These are phyloP conservation scores for Incumbomyces delicatus DNA, from an alignment of 2,329 filamentous ascomycete genomes.

Conservation along the genomic window DNA sequence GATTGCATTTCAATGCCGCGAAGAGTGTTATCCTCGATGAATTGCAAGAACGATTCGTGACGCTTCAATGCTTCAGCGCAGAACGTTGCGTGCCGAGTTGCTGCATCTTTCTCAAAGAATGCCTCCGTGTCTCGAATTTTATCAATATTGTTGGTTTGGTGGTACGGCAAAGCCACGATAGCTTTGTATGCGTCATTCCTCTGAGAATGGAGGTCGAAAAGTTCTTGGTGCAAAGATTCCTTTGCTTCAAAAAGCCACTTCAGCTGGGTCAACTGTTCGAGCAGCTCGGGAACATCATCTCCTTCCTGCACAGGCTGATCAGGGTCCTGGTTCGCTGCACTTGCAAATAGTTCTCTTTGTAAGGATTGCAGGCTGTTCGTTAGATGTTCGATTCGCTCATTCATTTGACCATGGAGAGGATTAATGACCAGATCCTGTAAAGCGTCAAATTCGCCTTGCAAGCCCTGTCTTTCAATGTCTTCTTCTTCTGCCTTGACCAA, in stretches of 20 bases:
- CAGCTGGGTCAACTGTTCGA: constrained; percentile 86
- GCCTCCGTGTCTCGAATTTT: constrained; percentile 68
- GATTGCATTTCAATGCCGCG: constrained; percentile 85
- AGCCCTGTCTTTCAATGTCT: constrained; percentile 58
- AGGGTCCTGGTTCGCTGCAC: constrained; percentile 57
- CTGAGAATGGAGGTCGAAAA: constrained; percentile 75
- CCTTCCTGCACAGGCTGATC: constrained; percentile 90
- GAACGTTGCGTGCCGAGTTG: constrained; percentile 60
- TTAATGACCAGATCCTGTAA: constrained; percentile 78
- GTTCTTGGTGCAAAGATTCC: constrained; percentile 74
- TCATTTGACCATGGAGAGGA: constrained; percentile 71
- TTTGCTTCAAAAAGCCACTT: constrained; percentile 96
- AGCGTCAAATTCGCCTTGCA: constrained; percentile 70
- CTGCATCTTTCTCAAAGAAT: constrained; percentile 74
- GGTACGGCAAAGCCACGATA: constrained; percentile 74
- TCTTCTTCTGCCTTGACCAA: constrained; percentile 64
- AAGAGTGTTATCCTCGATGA: constrained; percentile 75
- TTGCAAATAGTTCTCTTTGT: constrained; percentile 60
- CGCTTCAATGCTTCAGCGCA: constrained; percentile 64
- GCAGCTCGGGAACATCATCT: constrained; percentile 83
- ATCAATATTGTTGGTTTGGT: constrained; percentile 60
- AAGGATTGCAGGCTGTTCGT: constrained; percentile 70
- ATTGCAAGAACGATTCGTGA: constrained; percentile 63
- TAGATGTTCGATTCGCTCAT: constrained; percentile 61
- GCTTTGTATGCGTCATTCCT: constrained; percentile 79